These are phyloP conservation scores for Globisporangium megalacanthum DNA, from an alignment of 352 stramenopile genomes.

Conservation along the genomic window DNA sequence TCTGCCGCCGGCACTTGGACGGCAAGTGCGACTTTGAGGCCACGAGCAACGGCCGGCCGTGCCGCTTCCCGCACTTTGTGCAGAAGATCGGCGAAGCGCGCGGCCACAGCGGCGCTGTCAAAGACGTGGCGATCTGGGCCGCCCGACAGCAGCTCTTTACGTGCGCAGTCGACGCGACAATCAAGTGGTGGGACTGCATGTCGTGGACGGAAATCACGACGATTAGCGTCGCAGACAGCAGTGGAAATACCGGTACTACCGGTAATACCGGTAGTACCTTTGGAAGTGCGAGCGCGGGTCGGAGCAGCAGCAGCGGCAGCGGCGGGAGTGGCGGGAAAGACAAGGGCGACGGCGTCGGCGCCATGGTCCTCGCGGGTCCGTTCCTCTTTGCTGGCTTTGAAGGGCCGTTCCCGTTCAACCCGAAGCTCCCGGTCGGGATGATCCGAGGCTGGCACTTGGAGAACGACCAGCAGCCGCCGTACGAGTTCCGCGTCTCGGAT, in stretches of 20 bases:
- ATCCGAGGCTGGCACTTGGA: slow-evolving; percentile 82
- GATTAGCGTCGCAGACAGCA: slow-evolving; percentile 43
- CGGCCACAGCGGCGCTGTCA: slow-evolving; percentile 64
- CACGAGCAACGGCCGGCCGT: slow-evolving; percentile 39
- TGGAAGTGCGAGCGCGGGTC: slow-evolving; percentile 7
- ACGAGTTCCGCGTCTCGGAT: slow-evolving; percentile 60
- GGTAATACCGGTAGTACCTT: slow-evolving; percentile 1
- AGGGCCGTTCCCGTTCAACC: slow-evolving; percentile 47
- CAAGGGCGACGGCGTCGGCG: slow-evolving; percentile 48
- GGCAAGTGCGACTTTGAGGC: slow-evolving; percentile 56
- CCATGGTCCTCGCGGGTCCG: slow-evolving; percentile 64
- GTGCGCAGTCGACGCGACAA: slow-evolving; percentile 51
- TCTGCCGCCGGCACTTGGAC: slow-evolving; percentile 61
- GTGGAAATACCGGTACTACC: slow-evolving; percentile 7
- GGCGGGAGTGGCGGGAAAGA: slow-evolving; percentile 5
- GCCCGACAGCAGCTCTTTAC: slow-evolving; percentile 76
- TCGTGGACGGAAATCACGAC: slow-evolving; percentile 79
- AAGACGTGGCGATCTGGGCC: slow-evolving; percentile 76
- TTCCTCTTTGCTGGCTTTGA: slow-evolving; percentile 84
- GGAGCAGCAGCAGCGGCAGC: slow-evolving; percentile 14
- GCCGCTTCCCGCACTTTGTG: slow-evolving; percentile 76
- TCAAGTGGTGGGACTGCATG: slow-evolving; percentile 82
- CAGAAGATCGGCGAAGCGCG: slow-evolving; percentile 80
- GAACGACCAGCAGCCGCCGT: slow-evolving; percentile 50
- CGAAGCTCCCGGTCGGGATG: slow-evolving; percentile 60